These are phyloP conservation scores for Lathyrus tuberosus DNA, from an alignment of 306 rosid species.

Conservation along the genomic window DNA sequence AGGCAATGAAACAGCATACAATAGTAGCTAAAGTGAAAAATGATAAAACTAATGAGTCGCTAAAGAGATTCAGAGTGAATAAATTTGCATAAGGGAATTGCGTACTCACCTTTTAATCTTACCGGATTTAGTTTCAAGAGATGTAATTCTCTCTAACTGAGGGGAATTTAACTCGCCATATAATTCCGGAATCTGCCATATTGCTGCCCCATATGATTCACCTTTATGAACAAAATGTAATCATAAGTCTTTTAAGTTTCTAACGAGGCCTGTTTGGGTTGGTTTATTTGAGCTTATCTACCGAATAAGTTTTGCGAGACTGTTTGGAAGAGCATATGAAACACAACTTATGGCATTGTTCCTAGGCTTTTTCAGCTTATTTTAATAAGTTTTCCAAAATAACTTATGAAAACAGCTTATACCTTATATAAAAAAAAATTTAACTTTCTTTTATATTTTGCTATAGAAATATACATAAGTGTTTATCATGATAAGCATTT, in stretches of 20 bases:
- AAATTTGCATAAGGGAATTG: conserved; percentile 12
- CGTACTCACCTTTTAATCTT: conserved; percentile 87
- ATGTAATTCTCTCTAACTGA: conserved; percentile 77
- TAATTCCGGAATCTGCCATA: conserved; percentile 99
- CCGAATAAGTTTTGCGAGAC: too few species aligned
- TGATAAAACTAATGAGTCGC: not conserved
- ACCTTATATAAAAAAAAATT: not conserved
- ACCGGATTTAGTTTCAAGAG: conserved; percentile 68
- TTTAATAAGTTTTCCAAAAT: too few species aligned
- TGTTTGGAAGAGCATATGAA: too few species aligned
- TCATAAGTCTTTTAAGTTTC: conserved; percentile 24
- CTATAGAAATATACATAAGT: too few species aligned
- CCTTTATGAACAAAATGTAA: conserved; percentile 57
- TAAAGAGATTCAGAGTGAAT: conserved; percentile 2
- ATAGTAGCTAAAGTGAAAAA: conserved; percentile 17
- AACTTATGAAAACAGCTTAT: too few species aligned
- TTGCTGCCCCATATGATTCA: conserved; percentile 82
- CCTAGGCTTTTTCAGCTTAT: too few species aligned
- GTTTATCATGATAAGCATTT: too few species aligned
- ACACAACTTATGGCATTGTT: too few species aligned
- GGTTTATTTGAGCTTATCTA: too few species aligned
- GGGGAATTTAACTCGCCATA: conserved; percentile 95
- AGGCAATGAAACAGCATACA: conserved; percentile 8
- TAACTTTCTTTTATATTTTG: not conserved
- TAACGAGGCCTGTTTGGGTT: not conserved